Evolutionary conservation across 768 basidiomycete genomes (phyloP).

Genomic region (Lactarius hengduanensis): DNA sequence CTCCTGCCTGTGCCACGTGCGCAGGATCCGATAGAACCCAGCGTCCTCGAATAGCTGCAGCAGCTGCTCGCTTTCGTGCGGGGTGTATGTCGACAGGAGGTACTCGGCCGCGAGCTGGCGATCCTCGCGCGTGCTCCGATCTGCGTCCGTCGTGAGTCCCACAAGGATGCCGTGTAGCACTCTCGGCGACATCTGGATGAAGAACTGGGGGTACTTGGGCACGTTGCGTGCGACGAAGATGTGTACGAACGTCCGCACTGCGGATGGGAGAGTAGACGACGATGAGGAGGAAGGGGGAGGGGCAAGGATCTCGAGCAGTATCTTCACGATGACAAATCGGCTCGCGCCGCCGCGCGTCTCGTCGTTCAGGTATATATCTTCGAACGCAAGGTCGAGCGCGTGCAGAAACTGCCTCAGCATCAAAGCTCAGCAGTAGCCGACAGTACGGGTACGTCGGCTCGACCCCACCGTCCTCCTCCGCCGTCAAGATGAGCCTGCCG

Average conservation of each 20-base stretch:
- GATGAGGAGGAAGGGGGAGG: constrained; percentile 31
- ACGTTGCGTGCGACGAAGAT: constrained; percentile 97
- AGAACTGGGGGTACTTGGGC: constrained; percentile 94
- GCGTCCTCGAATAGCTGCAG: constrained; percentile 71
- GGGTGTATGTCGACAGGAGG: constrained; percentile 87
- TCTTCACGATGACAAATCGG: constrained; percentile 79
- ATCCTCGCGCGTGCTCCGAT: constrained; percentile 82
- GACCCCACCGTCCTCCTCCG: constrained; percentile 66
- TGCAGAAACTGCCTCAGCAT: constrained; percentile 94
- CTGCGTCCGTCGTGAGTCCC: constrained; percentile 71
- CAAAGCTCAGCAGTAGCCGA: constrained; percentile 78
- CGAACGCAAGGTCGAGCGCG: constrained; percentile 90
- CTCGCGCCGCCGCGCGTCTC: constrained; percentile 55
- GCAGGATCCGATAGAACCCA: constrained; percentile 89
- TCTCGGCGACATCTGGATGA: constrained; percentile 56
- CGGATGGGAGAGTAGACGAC: constrained; percentile 49
- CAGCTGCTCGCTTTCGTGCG: constrained; percentile 70
- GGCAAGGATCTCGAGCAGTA: constrained; percentile 72
- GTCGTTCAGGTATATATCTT: constrained; percentile 88
- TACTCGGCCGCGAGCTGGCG: constrained; percentile 94
- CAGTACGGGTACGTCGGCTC: constrained; percentile 92
- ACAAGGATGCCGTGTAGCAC: constrained; percentile 74
- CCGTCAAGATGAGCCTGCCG: constrained; percentile 71
- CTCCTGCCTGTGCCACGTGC: constrained; percentile 75
- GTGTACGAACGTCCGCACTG: constrained; percentile 80